Evolutionary conservation across 1,284 basidiomycete genomes (phyloP).

Genomic region (Malassezia vespertilionis): DNA sequence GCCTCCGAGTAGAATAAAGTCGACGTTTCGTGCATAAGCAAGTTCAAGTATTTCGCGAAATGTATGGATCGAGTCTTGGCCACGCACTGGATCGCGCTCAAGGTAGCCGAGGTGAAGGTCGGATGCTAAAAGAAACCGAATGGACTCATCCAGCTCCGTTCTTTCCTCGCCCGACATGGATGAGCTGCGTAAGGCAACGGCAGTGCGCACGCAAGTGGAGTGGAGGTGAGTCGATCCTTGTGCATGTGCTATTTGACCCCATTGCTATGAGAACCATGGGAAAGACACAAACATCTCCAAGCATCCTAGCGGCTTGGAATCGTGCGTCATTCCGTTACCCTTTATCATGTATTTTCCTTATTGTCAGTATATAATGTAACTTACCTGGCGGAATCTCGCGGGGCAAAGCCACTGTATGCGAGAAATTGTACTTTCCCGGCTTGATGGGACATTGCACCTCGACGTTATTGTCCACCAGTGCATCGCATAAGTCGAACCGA

Average conservation of each 20-base stretch:
- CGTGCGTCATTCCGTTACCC: slow-evolving; percentile 62
- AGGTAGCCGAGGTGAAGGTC: slow-evolving; percentile 65
- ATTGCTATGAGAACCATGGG: background rate
- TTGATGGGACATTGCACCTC: slow-evolving; percentile 39
- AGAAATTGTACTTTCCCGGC: slow-evolving; percentile 33
- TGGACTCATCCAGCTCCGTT: background rate
- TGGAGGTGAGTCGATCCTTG: too few relatives aligned
- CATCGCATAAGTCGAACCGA: slow-evolving; percentile 39
- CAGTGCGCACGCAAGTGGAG: too few relatives aligned
- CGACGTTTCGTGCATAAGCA: slow-evolving; percentile 61
- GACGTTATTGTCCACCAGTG: slow-evolving; percentile 33
- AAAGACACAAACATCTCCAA: slow-evolving; percentile 4
- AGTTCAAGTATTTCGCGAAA: slow-evolving; percentile 87
- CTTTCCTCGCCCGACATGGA: background rate
- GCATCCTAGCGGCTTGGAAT: slow-evolving; percentile 51
- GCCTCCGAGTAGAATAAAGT: slow-evolving; percentile 67
- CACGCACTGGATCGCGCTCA: slow-evolving; percentile 85
- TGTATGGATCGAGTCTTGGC: slow-evolving; percentile 87
- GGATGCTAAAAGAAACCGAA: slow-evolving; percentile 31
- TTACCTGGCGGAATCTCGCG: slow-evolving; percentile 38
- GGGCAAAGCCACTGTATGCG: slow-evolving; percentile 39
- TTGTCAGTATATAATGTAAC: background rate
- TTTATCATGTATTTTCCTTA: slow-evolving; percentile 73
- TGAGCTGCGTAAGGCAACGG: too few relatives aligned
- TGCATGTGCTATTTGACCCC: too few relatives aligned